Conservation (phyloP, 2,329 filamentous ascomycete species). For the Albifimbria verrucaria region DNA sequence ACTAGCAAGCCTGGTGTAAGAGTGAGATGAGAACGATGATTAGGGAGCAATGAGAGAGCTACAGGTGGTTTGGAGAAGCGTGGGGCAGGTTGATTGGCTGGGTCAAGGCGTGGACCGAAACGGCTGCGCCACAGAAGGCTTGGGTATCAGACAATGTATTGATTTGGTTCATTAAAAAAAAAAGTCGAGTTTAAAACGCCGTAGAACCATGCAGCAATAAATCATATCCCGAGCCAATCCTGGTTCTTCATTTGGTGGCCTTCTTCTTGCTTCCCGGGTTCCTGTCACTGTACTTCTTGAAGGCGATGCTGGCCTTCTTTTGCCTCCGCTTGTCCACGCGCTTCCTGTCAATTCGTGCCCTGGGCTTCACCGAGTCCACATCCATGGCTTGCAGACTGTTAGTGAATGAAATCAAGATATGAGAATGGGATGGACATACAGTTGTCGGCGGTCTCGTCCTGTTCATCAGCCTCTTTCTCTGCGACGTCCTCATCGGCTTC, state of each 20-base stretch:
- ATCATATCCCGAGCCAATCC: conserved; percentile 6
- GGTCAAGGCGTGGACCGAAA: not conserved
- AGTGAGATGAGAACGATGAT: not conserved
- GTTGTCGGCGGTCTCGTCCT: conserved; percentile 24
- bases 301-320: conserved; percentile 57
- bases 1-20: not conserved
- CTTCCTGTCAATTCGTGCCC: conserved; percentile 41
- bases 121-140: conserved; percentile 23
- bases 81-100: conserved; percentile 17
- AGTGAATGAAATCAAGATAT: conserved; percentile 4
- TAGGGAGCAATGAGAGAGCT: conserved; percentile 12
- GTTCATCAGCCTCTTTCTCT: conserved; percentile 18
- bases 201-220: conserved; percentile 5
- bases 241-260: conserved; percentile 10
- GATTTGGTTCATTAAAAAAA: not conserved
- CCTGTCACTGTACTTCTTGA: conserved; percentile 54
- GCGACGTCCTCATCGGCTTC: conserved; percentile 23
- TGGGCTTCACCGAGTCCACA: conserved; percentile 46
- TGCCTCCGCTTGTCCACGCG: conserved; percentile 55
- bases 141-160: conserved; percentile 3
- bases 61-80: conserved; percentile 22
- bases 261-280: conserved; percentile 42
- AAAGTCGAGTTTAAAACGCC: not conserved
- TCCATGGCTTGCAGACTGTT: conserved; percentile 47
- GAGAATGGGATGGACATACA: conserved; percentile 7